A percentile compares a stretch with the other conserved stretches of the same genome.
These are phyloP conservation scores for Codiaeum variegatum DNA, from an alignment of 441 rosid species.

Conservation along the genomic window DNA sequence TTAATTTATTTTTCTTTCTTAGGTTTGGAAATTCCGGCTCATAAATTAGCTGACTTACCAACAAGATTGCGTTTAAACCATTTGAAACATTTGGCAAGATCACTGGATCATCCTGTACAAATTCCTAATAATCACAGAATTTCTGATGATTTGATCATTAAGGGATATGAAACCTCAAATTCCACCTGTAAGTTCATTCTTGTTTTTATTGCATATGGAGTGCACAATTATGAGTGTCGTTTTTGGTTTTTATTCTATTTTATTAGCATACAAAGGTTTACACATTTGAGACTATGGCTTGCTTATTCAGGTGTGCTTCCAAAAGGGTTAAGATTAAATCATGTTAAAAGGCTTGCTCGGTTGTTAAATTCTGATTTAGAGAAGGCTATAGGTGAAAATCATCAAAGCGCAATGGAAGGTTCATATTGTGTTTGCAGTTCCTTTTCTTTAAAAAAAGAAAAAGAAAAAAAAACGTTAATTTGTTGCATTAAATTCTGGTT, in stretches of 20 bases:
- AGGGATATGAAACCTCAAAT: conserved; percentile 26
- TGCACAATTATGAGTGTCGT: neutral
- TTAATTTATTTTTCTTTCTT: neutral
- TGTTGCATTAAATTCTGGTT: conserved; percentile 5
- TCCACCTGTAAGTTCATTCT: conserved; percentile 42
- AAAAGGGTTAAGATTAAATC: conserved; percentile 64
- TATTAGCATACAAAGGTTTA: neutral
- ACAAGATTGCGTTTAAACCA: conserved; percentile 59
- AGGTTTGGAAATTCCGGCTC: conserved; percentile 61
- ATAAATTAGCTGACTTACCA: conserved; percentile 43
- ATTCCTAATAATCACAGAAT: conserved; percentile 21
- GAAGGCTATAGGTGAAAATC: conserved; percentile 21
- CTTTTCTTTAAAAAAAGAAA: neutral
- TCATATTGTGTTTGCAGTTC: neutral
- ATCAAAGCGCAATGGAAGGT: conserved; percentile 37
- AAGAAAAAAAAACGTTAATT: too few relatives aligned
- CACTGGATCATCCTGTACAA: conserved; percentile 33
- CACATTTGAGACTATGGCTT: neutral
- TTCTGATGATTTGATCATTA: conserved; percentile 26
- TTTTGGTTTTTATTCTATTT: neutral
- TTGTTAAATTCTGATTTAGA: conserved; percentile 27
- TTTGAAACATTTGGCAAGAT: conserved; percentile 74
- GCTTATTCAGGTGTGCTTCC: conserved; percentile 43
- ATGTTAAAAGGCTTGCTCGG: conserved; percentile 66
- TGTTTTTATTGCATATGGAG: neutral